phyloP scores from a whole-genome alignment of 2,329 filamentous ascomycete genomes.

The Ceratocystis destructans region DNA sequence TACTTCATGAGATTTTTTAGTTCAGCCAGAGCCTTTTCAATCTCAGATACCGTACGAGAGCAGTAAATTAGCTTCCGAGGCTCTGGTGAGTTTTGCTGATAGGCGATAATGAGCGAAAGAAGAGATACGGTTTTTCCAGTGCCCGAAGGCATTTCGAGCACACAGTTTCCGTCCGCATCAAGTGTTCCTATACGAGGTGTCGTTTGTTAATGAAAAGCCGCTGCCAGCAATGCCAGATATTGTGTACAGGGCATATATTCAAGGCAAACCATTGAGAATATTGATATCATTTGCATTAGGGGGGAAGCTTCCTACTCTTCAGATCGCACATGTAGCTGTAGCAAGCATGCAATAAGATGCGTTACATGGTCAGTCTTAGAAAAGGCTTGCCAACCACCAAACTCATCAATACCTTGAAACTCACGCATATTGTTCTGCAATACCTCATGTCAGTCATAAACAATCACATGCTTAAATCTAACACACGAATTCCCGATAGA shows the following conservation, averaged over 20 bases:
- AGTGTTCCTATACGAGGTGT: constrained; percentile 46
- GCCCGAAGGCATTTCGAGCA: constrained; percentile 96
- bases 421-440: constrained; percentile 41
- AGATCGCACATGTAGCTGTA: constrained; percentile 43
- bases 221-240: no score
- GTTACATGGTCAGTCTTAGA: background rate
- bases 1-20: constrained; percentile 92
- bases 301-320: constrained; percentile 32
- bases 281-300: background rate
- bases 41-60: constrained; percentile 99
- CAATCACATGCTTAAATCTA: background rate
- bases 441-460: background rate
- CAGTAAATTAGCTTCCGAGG: constrained; percentile 96
- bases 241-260: no score
- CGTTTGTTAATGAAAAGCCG: constrained; percentile 7
- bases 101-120: constrained; percentile 87
- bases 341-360: background rate
- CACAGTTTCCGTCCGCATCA: constrained; percentile 87
- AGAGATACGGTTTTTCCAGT: constrained; percentile 96
- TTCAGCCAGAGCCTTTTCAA: constrained; percentile 91
- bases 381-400: no score
- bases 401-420: background rate
- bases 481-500: background rate
- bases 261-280: background rate
- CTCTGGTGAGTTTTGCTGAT: constrained; percentile 86